A percentile compares a stretch with the other conserved stretches of the same genome.
Evolutionary conservation across 345 rosid species (phyloP).

Genomic region (Eucalyptus curtisii): DNA sequence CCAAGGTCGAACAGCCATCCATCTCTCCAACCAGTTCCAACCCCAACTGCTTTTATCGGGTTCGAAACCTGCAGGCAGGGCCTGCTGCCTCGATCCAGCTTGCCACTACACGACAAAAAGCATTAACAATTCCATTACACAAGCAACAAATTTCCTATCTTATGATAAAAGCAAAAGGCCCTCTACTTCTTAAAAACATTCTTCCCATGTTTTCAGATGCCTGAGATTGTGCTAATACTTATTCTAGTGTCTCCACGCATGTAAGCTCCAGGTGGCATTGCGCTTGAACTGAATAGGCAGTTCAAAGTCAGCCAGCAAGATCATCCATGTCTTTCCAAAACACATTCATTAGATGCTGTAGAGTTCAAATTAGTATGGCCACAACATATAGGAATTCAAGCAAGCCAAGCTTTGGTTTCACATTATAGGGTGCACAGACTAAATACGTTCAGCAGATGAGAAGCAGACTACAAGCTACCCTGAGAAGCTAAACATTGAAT

Average conservation of each 20-base stretch:
- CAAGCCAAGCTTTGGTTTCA: neutral
- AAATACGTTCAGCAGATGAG: neutral
- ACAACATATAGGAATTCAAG: neutral
- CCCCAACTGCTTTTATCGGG: slow-evolving; percentile 99
- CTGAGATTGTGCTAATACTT: neutral
- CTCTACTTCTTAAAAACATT: neutral
- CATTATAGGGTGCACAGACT: neutral
- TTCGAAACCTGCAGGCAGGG: slow-evolving; percentile 51
- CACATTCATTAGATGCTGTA: neutral
- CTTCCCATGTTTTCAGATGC: neutral
- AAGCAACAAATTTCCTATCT: neutral
- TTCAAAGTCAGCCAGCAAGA: neutral
- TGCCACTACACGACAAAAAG: slow-evolving; percentile 66
- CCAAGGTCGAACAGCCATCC: slow-evolving; percentile 99
- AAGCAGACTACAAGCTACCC: neutral
- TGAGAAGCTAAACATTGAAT: neutral
- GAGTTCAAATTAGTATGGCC: neutral
- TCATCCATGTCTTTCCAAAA: neutral
- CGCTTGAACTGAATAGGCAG: neutral
- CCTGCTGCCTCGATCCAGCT: slow-evolving; percentile 75
- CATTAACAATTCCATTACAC: neutral
- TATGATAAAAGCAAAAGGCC: neutral
- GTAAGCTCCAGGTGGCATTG: neutral
- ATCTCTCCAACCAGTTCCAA: slow-evolving; percentile 99
- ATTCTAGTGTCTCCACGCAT: neutral